A percentile compares a stretch with the other conserved stretches of the same genome.
Conservation (phyloP, 768 basidiomycete genomes). For the Cystofilobasidium macerans region DNA sequence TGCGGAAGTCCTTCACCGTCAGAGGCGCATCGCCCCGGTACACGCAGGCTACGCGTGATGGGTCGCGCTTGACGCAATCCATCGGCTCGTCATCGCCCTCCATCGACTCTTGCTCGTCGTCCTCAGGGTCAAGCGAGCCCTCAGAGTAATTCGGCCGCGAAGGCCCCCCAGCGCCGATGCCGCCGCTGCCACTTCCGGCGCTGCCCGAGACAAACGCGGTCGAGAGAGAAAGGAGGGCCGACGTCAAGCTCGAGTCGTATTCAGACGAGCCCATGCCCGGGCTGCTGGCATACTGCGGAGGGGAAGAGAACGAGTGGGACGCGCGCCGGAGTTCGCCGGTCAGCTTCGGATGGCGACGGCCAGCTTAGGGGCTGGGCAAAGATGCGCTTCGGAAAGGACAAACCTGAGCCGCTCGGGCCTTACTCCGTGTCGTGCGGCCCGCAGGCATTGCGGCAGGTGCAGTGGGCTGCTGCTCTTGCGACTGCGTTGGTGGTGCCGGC, state of each 20-base stretch:
- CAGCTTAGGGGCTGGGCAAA: too few species aligned
- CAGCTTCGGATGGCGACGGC: background rate
- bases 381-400: background rate
- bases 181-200: background rate
- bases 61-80: conserved; percentile 4
- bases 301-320: background rate
- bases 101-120: background rate
- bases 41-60: background rate
- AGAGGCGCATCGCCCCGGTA: background rate
- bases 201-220: background rate
- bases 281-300: background rate
- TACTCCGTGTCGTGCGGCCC: background rate
- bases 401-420: background rate
- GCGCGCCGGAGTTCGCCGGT: background rate
- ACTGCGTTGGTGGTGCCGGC: too few species aligned
- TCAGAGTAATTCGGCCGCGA: conserved; percentile 1
- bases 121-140: background rate
- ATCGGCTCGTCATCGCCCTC: conserved; percentile 2
- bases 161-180: background rate
- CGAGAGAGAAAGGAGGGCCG: conserved; percentile 1
- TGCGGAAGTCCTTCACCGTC: background rate
- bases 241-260: background rate
- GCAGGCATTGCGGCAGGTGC: too few species aligned
- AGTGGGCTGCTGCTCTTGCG: too few species aligned
- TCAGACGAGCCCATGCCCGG: background rate